Conservation (phyloP, 331 rosid genomes). For the Acacia concinna region DNA sequence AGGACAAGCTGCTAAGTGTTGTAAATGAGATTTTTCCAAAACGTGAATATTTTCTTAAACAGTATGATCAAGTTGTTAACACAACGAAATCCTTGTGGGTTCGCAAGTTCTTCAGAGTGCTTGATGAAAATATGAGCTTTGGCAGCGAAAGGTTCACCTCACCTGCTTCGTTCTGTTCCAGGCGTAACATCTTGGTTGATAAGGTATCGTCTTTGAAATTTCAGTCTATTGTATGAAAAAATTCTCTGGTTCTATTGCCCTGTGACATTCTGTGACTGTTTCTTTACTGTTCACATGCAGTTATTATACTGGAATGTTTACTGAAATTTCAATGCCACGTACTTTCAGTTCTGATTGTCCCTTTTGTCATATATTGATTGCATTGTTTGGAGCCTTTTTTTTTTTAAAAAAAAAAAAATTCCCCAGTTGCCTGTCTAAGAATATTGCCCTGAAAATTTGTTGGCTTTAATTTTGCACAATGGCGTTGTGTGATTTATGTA, state of each 20-base stretch:
- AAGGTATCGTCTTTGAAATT: conserved; percentile 47
- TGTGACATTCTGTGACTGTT: not conserved
- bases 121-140: conserved; percentile 39
- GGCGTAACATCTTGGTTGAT: conserved; percentile 54
- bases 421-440: not conserved
- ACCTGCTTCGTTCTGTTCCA: conserved; percentile 35
- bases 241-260: conserved; percentile 1
- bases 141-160: conserved; percentile 31
- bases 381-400: not conserved
- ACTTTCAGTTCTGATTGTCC: conserved; percentile 10
- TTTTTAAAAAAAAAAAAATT: not conserved
- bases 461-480: not conserved
- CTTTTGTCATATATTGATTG: not conserved
- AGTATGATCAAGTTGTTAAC: conserved; percentile 57
- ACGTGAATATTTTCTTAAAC: conserved; percentile 55
- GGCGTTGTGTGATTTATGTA: too few species aligned
- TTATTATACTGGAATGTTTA: not conserved
- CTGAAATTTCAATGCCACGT: not conserved
- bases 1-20: conserved; percentile 70
- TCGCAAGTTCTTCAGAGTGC: conserved; percentile 43
- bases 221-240: not conserved
- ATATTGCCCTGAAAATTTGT: not conserved
- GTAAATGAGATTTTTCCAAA: conserved; percentile 48
- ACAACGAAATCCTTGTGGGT: conserved; percentile 66
- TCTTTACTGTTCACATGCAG: not conserved